Evolutionary conservation across 2,329 filamentous ascomycete species (phyloP).

Genomic region (Lecanicillium sp.): DNA sequence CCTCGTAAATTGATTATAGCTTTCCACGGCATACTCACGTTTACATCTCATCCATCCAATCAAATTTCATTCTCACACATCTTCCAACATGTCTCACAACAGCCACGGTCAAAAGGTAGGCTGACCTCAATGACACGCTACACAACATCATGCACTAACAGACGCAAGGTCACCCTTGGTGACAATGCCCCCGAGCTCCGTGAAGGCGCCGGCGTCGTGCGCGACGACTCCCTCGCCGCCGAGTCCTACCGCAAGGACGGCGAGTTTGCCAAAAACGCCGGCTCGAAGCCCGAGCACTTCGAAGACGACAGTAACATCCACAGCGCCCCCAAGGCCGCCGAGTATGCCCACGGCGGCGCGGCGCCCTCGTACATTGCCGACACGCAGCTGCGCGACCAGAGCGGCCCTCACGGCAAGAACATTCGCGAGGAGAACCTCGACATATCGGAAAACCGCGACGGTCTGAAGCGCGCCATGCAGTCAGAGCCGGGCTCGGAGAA

Average conservation of each 20-base stretch:
- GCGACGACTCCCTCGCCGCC: slow-evolving; percentile 67
- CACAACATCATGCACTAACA: not conserved
- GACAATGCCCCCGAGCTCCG: slow-evolving; percentile 42
- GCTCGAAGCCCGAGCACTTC: slow-evolving; percentile 29
- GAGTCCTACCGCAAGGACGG: slow-evolving; percentile 60
- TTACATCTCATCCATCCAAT: not conserved
- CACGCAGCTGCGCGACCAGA: slow-evolving; percentile 25
- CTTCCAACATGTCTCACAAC: not conserved
- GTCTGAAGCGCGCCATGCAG: slow-evolving; percentile 32
- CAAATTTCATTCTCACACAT: not conserved
- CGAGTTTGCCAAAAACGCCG: slow-evolving; percentile 54
- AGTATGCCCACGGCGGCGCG: slow-evolving; percentile 17
- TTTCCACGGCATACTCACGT: too few relatives aligned
- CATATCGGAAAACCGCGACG: slow-evolving; percentile 28
- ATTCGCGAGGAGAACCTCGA: slow-evolving; percentile 33
- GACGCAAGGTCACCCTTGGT: slow-evolving; percentile 38
- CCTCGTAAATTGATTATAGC: not conserved
- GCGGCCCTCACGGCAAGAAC: slow-evolving; percentile 39
- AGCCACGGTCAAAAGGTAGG: slow-evolving; percentile 3
- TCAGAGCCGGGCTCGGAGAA: slow-evolving; percentile 40
- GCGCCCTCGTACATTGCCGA: slow-evolving; percentile 35
- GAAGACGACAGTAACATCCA: not conserved
- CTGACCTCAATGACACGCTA: not conserved
- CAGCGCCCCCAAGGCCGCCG: slow-evolving; percentile 13
- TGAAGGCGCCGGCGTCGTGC: slow-evolving; percentile 60